Evolutionary conservation across 768 basidiomycete species (phyloP).

Genomic region (Clitopilus passeckerianus): DNA sequence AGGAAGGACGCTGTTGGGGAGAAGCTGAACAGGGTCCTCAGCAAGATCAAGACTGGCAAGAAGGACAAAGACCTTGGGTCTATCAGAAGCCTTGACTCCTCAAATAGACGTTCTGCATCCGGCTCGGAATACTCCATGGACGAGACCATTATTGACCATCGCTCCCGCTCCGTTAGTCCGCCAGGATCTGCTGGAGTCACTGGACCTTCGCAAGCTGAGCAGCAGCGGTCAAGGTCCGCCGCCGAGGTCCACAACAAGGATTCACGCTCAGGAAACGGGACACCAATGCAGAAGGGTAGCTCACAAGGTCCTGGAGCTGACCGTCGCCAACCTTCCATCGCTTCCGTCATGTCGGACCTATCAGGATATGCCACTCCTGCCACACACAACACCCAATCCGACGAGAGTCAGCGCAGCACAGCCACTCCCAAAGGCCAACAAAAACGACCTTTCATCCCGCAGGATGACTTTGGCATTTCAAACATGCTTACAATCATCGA

Average conservation of each 20-base stretch:
- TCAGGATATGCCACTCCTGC: slow-evolving; percentile 43
- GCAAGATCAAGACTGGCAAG: slow-evolving; percentile 68
- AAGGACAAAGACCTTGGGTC: slow-evolving; percentile 28
- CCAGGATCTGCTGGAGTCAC: slow-evolving; percentile 30
- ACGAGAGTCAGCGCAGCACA: slow-evolving; percentile 18
- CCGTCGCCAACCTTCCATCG: slow-evolving; percentile 65
- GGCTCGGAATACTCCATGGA: slow-evolving; percentile 59
- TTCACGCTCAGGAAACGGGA: slow-evolving; percentile 24
- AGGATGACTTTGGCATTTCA: slow-evolving; percentile 81
- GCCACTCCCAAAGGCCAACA: slow-evolving; percentile 30
- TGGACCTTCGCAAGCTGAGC: slow-evolving; percentile 12
- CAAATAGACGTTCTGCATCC: slow-evolving; percentile 29
- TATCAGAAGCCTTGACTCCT: slow-evolving; percentile 20
- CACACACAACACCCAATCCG: slow-evolving; percentile 12
- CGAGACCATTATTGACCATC: slow-evolving; percentile 22
- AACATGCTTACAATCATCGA: slow-evolving; percentile 90
- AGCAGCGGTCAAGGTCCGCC: slow-evolving; percentile 5
- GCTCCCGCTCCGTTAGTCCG: slow-evolving; percentile 35
- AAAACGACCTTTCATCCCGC: slow-evolving; percentile 49
- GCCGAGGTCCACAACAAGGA: slow-evolving; percentile 6
- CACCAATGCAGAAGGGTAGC: slow-evolving; percentile 25
- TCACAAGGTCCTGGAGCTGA: background rate
- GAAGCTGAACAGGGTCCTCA: slow-evolving; percentile 69
- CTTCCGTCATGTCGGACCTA: slow-evolving; percentile 66
- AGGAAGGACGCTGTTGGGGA: slow-evolving; percentile 59